phyloP scores from a whole-genome alignment of 2,329 filamentous ascomycete species.

The Fusarium brachygibbosum region DNA sequence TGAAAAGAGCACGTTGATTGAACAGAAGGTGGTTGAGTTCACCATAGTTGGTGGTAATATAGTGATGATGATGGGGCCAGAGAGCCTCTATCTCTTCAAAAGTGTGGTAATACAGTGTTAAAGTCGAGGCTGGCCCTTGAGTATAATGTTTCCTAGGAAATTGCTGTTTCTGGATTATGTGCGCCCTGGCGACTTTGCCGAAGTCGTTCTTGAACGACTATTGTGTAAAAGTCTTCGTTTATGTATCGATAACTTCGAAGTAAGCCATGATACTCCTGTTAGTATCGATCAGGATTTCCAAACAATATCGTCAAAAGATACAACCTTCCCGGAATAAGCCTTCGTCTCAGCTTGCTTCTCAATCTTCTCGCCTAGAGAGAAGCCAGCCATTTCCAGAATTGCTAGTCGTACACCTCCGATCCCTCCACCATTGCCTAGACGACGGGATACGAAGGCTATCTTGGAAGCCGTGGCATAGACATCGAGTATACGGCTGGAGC shows the following conservation, averaged over 20 bases:
- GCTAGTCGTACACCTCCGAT: constrained; percentile 58
- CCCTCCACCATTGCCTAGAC: constrained; percentile 54
- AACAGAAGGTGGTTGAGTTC: constrained; percentile 15
- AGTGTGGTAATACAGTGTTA: constrained; percentile 13
- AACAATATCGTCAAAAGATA: constrained; percentile 57
- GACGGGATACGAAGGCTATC: constrained; percentile 50
- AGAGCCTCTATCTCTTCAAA: neutral
- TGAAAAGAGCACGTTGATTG: neutral
- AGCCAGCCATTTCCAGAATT: constrained; percentile 59
- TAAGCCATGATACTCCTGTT: too few relatives aligned
- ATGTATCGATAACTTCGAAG: neutral
- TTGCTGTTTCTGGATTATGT: neutral
- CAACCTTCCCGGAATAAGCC: constrained; percentile 54
- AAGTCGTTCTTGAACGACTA: neutral
- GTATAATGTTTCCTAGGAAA: neutral
- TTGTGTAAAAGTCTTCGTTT: neutral
- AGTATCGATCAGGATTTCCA: constrained; percentile 49
- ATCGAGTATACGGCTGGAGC: constrained; percentile 49
- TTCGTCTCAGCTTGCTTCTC: constrained; percentile 55
- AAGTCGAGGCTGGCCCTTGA: constrained; percentile 11
- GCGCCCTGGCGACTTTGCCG: neutral
- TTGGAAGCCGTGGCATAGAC: constrained; percentile 57
- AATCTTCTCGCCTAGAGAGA: constrained; percentile 50
- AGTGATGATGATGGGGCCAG: neutral
- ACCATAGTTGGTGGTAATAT: constrained; percentile 14